Evolutionary conservation across 352 stramenopile genomes (phyloP), one percentile per base, ranked within the genome.

Genomic region (Elongisporangium undulatum): DNA sequence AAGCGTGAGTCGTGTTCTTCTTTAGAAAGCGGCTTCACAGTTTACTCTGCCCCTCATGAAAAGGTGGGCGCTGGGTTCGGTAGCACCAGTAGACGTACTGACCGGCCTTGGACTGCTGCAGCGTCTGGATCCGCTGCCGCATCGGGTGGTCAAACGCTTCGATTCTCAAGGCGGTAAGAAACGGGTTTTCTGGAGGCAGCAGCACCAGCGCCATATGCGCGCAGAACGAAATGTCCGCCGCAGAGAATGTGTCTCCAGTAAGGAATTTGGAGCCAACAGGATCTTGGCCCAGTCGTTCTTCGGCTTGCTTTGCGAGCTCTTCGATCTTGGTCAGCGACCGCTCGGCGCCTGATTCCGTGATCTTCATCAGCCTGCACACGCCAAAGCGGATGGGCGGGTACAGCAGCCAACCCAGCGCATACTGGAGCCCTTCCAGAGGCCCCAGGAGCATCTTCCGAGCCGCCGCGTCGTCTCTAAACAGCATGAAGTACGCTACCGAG

Each of bases 71-170:
- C 16, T 74, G 70, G 65, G 84, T 63, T 61, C 67, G 62, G 68
- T 85, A 88, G 68, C 78, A 84, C 73, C 73, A 85, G 10, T 68
- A 61, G 26, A 84, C 75, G 21, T 72, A 82, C 53, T 79, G 56
- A 2, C 60, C 77, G 17, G 69, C 65, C 57, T 79, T 82, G 38
- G 75, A 84, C 15, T 29, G 29, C 23, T 64, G 62, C 0, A 85
- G 55, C 24, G 58, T 49, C 45, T 79, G 60, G 34, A 76, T 53
- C 9, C 75, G 71, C 16, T 66, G 38, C 13, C 56, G 75, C 29
- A 41, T 41, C n/a, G 63, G 69, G 29, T 41, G 29, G 9, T 41
- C 9, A 13, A 41, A 41, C 29, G 5, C 9, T 9, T 41, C 29
- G 13, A 41, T 4, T 9, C 13, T 41, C 29, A 41, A 9, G 8